phyloP scores from a whole-genome alignment of 805 yeast species.

The Suhomyces xylopsoci region DNA sequence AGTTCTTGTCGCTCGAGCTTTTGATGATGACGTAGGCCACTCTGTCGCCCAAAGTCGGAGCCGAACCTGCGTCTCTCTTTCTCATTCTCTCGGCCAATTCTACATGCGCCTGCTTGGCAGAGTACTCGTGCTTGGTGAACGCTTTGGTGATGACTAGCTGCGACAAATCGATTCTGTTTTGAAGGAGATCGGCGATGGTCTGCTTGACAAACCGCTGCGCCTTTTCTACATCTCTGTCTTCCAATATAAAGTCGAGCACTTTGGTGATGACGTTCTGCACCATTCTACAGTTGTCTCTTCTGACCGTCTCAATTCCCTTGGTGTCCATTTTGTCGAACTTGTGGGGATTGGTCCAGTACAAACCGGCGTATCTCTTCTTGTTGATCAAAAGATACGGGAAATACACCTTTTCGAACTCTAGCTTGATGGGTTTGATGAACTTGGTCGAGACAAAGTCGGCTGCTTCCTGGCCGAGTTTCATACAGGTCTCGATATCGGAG shows the following conservation, averaged over 20 bases:
- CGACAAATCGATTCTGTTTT: conserved; percentile 88
- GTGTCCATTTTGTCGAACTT: conserved; percentile 96
- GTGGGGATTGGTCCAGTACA: conserved; percentile 92
- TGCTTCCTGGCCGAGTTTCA: conserved; percentile 92
- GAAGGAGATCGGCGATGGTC: conserved; percentile 85
- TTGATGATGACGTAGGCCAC: conserved; percentile 93
- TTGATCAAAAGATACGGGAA: conserved; percentile 91
- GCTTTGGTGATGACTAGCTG: conserved; percentile 93
- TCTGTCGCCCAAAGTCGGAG: conserved; percentile 95
- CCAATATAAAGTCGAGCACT: conserved; percentile 78
- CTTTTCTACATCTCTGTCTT: conserved; percentile 79
- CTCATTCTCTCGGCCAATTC: conserved; percentile 95
- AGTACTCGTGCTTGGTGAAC: conserved; percentile 82
- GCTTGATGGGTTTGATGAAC: conserved; percentile 82
- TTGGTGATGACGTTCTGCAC: conserved; percentile 94
- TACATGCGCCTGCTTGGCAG: conserved; percentile 96
- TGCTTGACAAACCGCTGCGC: conserved; percentile 84
- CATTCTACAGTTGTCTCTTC: conserved; percentile 94
- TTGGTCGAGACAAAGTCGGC: conserved; percentile 80
- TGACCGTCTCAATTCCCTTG: conserved; percentile 96
- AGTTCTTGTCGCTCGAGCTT: conserved; percentile 75
- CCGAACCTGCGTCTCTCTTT: conserved; percentile 95
- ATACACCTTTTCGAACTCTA: conserved; percentile 95
- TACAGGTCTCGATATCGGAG: conserved; percentile 72
- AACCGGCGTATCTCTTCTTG: conserved; percentile 95